Conservation (phyloP, 2,329 filamentous ascomycete genomes). For the Aspergillus novofumigatus region DNA sequence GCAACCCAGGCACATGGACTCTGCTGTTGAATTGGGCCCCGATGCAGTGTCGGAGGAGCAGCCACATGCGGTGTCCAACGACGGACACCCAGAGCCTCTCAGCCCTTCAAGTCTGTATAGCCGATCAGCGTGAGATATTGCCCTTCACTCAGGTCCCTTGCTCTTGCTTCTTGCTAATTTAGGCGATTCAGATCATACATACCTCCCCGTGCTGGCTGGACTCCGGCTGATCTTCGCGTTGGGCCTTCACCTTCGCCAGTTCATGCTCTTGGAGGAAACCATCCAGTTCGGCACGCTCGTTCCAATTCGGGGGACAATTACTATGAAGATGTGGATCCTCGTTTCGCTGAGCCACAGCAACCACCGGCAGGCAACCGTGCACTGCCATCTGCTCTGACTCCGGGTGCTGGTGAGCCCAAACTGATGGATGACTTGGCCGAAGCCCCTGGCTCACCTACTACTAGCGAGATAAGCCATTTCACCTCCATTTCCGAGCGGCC, state of each 20-base stretch:
- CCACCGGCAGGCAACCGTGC: slow-evolving; percentile 22
- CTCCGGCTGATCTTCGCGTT: slow-evolving; percentile 13
- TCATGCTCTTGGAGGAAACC: slow-evolving; percentile 18
- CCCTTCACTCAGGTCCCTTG: neutral
- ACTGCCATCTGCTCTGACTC: slow-evolving; percentile 35
- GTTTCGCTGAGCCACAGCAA: slow-evolving; percentile 56
- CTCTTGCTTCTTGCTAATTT: slow-evolving; percentile 13
- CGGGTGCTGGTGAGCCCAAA: slow-evolving; percentile 39
- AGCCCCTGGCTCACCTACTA: slow-evolving; percentile 65
- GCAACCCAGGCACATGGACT: slow-evolving; percentile 45
- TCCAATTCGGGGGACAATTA: slow-evolving; percentile 55
- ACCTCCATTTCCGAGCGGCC: slow-evolving; percentile 86
- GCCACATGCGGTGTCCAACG: slow-evolving; percentile 24
- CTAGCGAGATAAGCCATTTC: slow-evolving; percentile 78
- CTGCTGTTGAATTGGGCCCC: slow-evolving; percentile 27
- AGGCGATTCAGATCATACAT: slow-evolving; percentile 31
- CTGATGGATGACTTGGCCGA: slow-evolving; percentile 53
- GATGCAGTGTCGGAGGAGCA: slow-evolving; percentile 21
- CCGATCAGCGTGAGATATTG: slow-evolving; percentile 62
- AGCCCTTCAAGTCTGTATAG: slow-evolving; percentile 71
- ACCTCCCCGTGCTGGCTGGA: slow-evolving; percentile 45
- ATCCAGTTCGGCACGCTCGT: slow-evolving; percentile 22
- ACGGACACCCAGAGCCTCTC: slow-evolving; percentile 28
- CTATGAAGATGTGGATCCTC: slow-evolving; percentile 91
- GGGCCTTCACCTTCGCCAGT: slow-evolving; percentile 15